A percentile compares a stretch with the other conserved stretches of the same genome.
Evolutionary conservation across 805 yeast genomes (phyloP).

Genomic region (Candida yuanshanica): DNA sequence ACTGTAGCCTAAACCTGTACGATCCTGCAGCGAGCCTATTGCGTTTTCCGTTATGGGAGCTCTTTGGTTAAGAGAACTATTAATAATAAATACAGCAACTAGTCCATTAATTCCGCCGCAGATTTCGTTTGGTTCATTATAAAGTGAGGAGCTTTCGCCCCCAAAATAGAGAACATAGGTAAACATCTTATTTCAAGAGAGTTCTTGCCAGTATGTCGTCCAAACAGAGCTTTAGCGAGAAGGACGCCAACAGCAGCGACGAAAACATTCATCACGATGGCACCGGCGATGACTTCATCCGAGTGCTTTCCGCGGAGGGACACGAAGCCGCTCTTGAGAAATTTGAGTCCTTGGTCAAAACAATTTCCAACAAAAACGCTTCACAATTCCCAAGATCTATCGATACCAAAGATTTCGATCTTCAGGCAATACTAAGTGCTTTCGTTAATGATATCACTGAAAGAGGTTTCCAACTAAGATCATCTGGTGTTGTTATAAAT

Average conservation of each 20-base stretch:
- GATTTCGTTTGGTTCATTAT: too few species aligned
- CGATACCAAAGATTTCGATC: constrained; percentile 33
- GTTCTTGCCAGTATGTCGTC: background rate
- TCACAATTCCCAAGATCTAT: background rate
- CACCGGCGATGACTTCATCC: background rate
- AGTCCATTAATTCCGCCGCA: too few species aligned
- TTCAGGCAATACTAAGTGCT: constrained; percentile 30
- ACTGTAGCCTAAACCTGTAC: too few species aligned
- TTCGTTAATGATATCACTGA: constrained; percentile 34
- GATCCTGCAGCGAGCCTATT: too few species aligned
- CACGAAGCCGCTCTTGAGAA: background rate
- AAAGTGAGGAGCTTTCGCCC: too few species aligned
- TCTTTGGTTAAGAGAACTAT: too few species aligned
- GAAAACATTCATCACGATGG: background rate
- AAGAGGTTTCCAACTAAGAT: constrained; percentile 39
- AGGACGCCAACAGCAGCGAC: background rate
- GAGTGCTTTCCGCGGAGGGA: background rate
- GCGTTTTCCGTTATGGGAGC: too few species aligned
- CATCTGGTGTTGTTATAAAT: constrained; percentile 30
- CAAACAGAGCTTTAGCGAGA: background rate
- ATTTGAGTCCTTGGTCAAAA: background rate
- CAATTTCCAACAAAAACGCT: background rate
- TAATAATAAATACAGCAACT: too few species aligned
- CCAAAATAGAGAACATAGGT: too few species aligned
- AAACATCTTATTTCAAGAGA: too few species aligned